phyloP scores from a whole-genome alignment of 768 basidiomycete genomes.

The Lyophyllum decastes region DNA sequence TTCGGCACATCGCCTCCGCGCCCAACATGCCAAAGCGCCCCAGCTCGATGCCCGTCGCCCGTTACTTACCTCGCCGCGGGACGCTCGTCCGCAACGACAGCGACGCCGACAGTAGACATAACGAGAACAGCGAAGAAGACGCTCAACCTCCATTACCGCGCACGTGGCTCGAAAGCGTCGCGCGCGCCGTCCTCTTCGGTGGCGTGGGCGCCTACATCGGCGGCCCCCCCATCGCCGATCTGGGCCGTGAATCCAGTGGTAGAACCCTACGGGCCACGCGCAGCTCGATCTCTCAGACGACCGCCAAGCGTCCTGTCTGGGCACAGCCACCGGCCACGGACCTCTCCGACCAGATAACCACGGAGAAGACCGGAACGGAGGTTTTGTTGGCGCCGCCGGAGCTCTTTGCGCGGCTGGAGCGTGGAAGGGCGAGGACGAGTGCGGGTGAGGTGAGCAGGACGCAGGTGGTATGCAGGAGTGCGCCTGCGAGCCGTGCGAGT shows the following conservation, averaged over 20 bases:
- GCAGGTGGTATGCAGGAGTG: slow-evolving; percentile 67
- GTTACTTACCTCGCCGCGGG: slow-evolving; percentile 6
- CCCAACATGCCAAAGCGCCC: slow-evolving; percentile 42
- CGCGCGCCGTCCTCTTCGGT: slow-evolving; percentile 62
- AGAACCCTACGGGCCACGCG: slow-evolving; percentile 34
- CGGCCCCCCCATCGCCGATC: slow-evolving; percentile 29
- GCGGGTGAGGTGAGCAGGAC: slow-evolving; percentile 49
- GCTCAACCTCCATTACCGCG: slow-evolving; percentile 58
- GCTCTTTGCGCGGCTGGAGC: slow-evolving; percentile 36
- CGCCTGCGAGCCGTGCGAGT: slow-evolving; percentile 62
- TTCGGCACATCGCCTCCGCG: slow-evolving; percentile 73
- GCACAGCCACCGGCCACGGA: slow-evolving; percentile 20
- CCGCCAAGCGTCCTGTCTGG: slow-evolving; percentile 13
- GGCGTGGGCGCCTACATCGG: slow-evolving; percentile 47
- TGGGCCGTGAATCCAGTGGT: background rate
- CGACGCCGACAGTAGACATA: slow-evolving; percentile 26
- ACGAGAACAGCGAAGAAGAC: slow-evolving; percentile 32
- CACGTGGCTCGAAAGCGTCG: slow-evolving; percentile 74
- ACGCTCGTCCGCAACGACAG: slow-evolving; percentile 34
- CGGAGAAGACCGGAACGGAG: slow-evolving; percentile 5
- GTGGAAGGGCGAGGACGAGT: slow-evolving; percentile 34
- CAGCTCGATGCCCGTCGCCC: slow-evolving; percentile 29
- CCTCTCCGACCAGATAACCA: slow-evolving; percentile 39
- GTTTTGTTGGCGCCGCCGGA: slow-evolving; percentile 33
- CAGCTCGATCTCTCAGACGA: slow-evolving; percentile 41